phyloP scores from a whole-genome alignment of 2,329 filamentous ascomycete genomes.

The Aspergillus quadrilineatus region DNA sequence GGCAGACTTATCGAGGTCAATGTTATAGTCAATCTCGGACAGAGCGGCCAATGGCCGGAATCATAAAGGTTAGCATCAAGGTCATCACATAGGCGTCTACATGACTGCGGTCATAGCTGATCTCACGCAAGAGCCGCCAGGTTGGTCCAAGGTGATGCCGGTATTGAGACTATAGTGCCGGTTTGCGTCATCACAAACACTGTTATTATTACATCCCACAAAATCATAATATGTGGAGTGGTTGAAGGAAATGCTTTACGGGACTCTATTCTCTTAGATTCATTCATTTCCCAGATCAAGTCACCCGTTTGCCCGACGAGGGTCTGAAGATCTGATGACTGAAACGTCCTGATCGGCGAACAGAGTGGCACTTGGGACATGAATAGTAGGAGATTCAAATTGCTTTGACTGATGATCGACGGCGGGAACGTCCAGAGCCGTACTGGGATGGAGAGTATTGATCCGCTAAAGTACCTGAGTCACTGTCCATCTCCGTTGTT shows the following conservation, averaged over 20 bases:
- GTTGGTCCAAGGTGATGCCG: background rate
- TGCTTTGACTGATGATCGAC: background rate
- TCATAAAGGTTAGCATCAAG: too few species aligned
- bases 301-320: background rate
- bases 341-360: background rate
- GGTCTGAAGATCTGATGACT: background rate
- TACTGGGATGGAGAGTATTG: background rate
- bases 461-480: background rate
- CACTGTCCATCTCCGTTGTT: background rate
- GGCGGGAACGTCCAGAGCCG: too few species aligned
- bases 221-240: background rate
- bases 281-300: background rate
- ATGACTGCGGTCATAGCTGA: background rate
- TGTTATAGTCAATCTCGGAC: too few species aligned
- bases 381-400: background rate
- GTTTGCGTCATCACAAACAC: background rate
- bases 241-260: background rate
- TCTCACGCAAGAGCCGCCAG: background rate
- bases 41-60: too few species aligned
- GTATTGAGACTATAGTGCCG: background rate
- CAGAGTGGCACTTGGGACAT: too few species aligned
- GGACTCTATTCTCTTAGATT: background rate
- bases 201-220: too few species aligned
- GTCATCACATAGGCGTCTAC: background rate
- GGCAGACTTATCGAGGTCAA: too few species aligned